Evolutionary conservation across 1,284 basidiomycete species (phyloP).

Genomic region (Termitomyces sp.): DNA sequence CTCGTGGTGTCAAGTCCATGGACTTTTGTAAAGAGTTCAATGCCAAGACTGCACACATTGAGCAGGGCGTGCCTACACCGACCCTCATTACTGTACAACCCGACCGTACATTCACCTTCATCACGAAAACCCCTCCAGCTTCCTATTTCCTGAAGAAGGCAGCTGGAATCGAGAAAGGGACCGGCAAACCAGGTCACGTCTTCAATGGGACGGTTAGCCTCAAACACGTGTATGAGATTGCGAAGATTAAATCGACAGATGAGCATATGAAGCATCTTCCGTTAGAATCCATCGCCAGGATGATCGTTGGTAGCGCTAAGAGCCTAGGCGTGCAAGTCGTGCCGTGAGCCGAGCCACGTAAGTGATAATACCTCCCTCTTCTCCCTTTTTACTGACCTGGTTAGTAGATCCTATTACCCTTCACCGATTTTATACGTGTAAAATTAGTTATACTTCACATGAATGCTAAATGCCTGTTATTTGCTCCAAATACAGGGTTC

Average conservation of each 20-base stretch:
- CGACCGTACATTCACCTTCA: conserved; percentile 93
- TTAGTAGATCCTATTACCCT: conserved; percentile 7
- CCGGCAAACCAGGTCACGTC: conserved; percentile 75
- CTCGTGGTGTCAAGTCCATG: conserved; percentile 98
- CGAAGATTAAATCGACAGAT: conserved; percentile 93
- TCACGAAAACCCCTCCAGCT: conserved; percentile 86
- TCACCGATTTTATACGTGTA: conserved; percentile 16
- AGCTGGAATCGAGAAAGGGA: conserved; percentile 87
- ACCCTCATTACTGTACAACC: conserved; percentile 91
- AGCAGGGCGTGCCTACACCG: conserved; percentile 84
- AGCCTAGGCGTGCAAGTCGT: conserved; percentile 86
- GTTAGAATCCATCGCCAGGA: conserved; percentile 83
- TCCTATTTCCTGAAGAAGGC: conserved; percentile 93
- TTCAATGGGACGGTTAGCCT: conserved; percentile 79
- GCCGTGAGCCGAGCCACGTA: conserved; percentile 45
- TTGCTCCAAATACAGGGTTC: conserved; percentile 10
- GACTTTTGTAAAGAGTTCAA: conserved; percentile 99
- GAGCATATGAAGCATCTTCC: conserved; percentile 80
- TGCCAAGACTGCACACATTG: conserved; percentile 84
- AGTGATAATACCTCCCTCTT: conserved; percentile 9
- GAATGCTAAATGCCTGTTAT: conserved; percentile 15
- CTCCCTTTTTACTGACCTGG: conserved; percentile 9
- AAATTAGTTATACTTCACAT: conserved; percentile 15
- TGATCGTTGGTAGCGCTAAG: conserved; percentile 80
- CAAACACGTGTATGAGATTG: conserved; percentile 99